Base-by-base conservation (phyloP, 2,329 filamentous ascomycete genomes). In the Cladobotryum mycophilum region DNA sequence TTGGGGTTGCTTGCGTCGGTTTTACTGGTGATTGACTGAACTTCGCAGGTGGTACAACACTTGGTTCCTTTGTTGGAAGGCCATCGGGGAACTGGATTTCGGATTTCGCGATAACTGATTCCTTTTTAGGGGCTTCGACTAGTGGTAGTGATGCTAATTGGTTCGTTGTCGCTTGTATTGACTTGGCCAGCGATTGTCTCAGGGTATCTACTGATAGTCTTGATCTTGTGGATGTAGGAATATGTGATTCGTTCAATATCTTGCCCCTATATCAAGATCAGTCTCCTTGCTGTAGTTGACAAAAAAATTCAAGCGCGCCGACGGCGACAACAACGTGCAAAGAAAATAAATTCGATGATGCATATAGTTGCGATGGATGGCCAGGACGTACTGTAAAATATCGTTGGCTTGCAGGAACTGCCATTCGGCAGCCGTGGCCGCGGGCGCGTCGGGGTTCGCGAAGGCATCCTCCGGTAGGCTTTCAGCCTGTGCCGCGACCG, bases 401-500 rank as follows among this genome's bases (percentile, higher is more conserved):
- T 84, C 80, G 57, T 73, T 76, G 42, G 74, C 74, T 59, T 79
- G 72, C 51, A 83, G 67, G 55, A 82, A 84, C 55, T 76, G 72
- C 62, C 68, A 70, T 70, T 84, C 79, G 58, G 71, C 74, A 15
- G 71, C 59, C 50, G 73, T 75, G 64, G 71, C 67, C 53, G 76
- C 70, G 52, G 73, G 75, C 73, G 76, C 76, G 75, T 83, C 79
- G 58, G 72, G 69, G 58, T 78, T 76, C 61, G 74, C 73, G 65
- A 80, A 75, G 67, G 75, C 73, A 69, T 76, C 71, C 65, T 79
- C 77, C 62, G 81, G 80, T 61, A 84, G 74, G 67, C 74, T 72
- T 69, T 82, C 76, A 64, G 77, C 71, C 69, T 84, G 82, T 69
- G 86, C 86, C 76, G 88, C 85, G 78, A 88, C 81, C 61, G 80